A percentile compares a stretch with the other conserved stretches of the same genome.
These are phyloP conservation scores for Crassisporium funariophilum DNA, from an alignment of 768 basidiomycete species.

Conservation along the genomic window DNA sequence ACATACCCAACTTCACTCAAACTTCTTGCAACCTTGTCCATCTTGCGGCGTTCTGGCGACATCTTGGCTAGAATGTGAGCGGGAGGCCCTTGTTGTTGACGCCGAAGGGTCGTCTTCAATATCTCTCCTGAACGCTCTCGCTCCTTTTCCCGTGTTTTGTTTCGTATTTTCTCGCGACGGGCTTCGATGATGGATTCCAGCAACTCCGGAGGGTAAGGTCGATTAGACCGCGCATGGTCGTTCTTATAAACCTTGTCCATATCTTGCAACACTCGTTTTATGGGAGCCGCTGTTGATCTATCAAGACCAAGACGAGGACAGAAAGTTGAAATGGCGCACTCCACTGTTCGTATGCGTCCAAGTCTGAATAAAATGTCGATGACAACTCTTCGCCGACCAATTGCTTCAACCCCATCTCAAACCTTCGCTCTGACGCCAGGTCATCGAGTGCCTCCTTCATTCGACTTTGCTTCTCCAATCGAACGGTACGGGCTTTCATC, in stretches of 20 bases:
- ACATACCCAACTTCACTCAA: slow-evolving; percentile 73
- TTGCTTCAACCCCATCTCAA: slow-evolving; percentile 34
- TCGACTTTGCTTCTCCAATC: slow-evolving; percentile 37
- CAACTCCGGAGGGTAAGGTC: slow-evolving; percentile 51
- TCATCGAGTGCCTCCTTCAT: slow-evolving; percentile 33
- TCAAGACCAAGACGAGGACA: neutral
- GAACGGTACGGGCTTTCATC: slow-evolving; percentile 36
- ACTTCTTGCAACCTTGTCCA: slow-evolving; percentile 54
- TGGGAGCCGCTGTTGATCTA: slow-evolving; percentile 36
- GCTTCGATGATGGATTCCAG: slow-evolving; percentile 54
- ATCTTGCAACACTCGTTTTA: slow-evolving; percentile 29
- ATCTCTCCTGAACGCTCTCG: slow-evolving; percentile 70
- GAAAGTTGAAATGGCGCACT: slow-evolving; percentile 34
- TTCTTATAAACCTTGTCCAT: slow-evolving; percentile 37
- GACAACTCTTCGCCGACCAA: neutral
- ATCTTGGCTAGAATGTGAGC: slow-evolving; percentile 58
- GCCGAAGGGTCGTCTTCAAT: slow-evolving; percentile 44
- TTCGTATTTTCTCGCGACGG: slow-evolving; percentile 57
- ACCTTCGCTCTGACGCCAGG: slow-evolving; percentile 34
- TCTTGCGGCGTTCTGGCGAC: slow-evolving; percentile 45
- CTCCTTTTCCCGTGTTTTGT: slow-evolving; percentile 63
- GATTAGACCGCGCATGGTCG: slow-evolving; percentile 43
- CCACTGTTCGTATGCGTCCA: slow-evolving; percentile 32
- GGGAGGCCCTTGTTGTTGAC: slow-evolving; percentile 60
- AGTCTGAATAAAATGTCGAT: slow-evolving; percentile 23